Evolutionary conservation across 139 green algal species (phyloP), one percentile per base, ranked within the genome.

Genomic region (Coelastrella sp.): DNA sequence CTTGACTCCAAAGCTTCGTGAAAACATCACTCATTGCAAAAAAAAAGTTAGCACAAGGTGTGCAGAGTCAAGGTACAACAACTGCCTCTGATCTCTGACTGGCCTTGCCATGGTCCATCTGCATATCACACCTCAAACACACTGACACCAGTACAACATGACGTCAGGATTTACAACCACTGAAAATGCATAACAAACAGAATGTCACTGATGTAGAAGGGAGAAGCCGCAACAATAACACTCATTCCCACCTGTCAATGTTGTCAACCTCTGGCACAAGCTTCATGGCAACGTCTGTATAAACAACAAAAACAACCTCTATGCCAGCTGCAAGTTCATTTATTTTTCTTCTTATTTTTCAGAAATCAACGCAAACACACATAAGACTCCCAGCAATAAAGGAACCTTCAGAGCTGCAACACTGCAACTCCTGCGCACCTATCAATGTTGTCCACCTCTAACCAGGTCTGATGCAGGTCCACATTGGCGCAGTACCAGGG

Each of bases 401-500:
- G 6, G 35, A 3, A 56, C 1, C 22, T 56, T 56, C 14, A 35
- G 15, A 20, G 78, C 66, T 4, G 8, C 24, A 1, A 58, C 7
- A 8, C 27, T 3, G 79, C 49, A n/a, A 85, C 57, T 73, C 60
- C 0, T 70, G n/a, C 84, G 20, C 88, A 91, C 93, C 95, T 92
- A 15, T 96, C 92, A 8, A 99, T 92, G 88, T 96, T 98, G 87
- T 99, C 96, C 4, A 89, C 68, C 84, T 95, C 88, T 73, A 99
- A 89, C 98, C 98, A 99, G 8, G 95, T 89, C 0, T 70, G 74
- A 15, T 93, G 88, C 20, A 98, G 66, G 8, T 94, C 91, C 11
- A 94, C 27, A 12, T 89, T 95, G 5, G 97, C 95, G 82, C 95
- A 99, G 66, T 96, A 93, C 95, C 96, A 99, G 17, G 96, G 92